A percentile compares a stretch with the other conserved stretches of the same genome.
phyloP scores from a whole-genome alignment of 805 yeast genomes.

The Candida railenensis region DNA sequence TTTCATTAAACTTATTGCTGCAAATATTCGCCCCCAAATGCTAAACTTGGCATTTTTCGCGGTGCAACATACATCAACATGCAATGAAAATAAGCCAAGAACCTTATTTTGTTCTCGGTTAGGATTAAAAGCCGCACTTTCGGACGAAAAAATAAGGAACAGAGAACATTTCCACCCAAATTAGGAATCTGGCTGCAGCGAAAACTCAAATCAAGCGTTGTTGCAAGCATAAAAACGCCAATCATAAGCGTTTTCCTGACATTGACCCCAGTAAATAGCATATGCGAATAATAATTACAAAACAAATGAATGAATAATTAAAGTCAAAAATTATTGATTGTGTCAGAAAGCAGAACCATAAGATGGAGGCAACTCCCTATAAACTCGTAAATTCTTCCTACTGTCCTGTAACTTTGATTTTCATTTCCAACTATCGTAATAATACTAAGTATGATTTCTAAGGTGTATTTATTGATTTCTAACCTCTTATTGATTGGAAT shows the following conservation, averaged over 20 bases:
- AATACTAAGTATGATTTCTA: not conserved
- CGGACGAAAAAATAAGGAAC: not conserved
- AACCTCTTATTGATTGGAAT: not conserved
- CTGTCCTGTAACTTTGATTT: not conserved
- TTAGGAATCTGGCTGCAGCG: not conserved
- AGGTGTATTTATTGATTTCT: not conserved
- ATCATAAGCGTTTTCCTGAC: not conserved
- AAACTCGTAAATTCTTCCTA: not conserved
- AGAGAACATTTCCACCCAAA: not conserved
- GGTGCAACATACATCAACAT: not conserved
- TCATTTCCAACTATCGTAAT: not conserved
- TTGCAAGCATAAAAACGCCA: not conserved
- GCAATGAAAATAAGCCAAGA: not conserved
- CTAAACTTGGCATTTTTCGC: not conserved
- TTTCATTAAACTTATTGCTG: no score
- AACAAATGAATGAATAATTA: not conserved
- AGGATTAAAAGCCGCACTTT: no score
- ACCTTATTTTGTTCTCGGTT: not conserved
- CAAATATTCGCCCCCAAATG: not conserved
- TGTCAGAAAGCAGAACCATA: not conserved
- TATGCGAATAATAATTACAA: not conserved
- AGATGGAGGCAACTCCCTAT: not conserved
- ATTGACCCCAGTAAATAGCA: not conserved
- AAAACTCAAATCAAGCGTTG: not conserved
- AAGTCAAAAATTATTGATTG: not conserved